These are phyloP conservation scores for Pneumocystis murina DNA, from an alignment of 1,139 yeast species.

Conservation along the genomic window DNA sequence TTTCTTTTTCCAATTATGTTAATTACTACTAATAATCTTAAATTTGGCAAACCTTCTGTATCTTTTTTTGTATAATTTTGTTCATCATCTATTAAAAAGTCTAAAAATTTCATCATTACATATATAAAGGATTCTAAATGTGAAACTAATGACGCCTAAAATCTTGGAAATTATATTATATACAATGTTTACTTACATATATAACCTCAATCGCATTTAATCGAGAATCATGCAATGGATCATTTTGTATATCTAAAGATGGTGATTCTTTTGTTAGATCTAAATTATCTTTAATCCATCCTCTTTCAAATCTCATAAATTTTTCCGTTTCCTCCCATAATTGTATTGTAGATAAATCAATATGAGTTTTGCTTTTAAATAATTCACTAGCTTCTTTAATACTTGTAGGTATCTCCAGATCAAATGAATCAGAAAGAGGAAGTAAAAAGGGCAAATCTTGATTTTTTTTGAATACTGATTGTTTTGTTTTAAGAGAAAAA, in stretches of 20 bases:
- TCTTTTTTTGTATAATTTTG: not conserved
- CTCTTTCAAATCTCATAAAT: constrained; percentile 68
- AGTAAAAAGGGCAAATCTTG: constrained; percentile 67
- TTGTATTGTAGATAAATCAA: constrained; percentile 51
- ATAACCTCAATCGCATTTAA: not conserved
- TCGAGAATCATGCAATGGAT: not conserved
- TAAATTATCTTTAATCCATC: constrained; percentile 28
- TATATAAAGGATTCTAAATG: constrained; percentile 5
- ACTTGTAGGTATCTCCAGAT: constrained; percentile 48
- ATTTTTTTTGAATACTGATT: constrained; percentile 57
- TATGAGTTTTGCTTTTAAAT: constrained; percentile 45
- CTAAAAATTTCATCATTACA: constrained; percentile 1
- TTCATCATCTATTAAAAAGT: not conserved
- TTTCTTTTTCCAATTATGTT: not conserved
- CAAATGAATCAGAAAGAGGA: constrained; percentile 34
- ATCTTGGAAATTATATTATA: not conserved
- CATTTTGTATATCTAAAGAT: not conserved
- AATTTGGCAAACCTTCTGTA: constrained; percentile 2
- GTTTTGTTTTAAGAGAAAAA: constrained; percentile 47
- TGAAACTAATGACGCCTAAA: constrained; percentile 6
- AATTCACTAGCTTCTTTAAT: constrained; percentile 63
- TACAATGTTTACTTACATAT: not conserved
- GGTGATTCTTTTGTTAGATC: constrained; percentile 9
- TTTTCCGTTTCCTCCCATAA: constrained; percentile 54
- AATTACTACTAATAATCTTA: not conserved